Base-by-base conservation (phyloP, 495 filamentous ascomycete genomes). In the Aspergillus affinis region DNA sequence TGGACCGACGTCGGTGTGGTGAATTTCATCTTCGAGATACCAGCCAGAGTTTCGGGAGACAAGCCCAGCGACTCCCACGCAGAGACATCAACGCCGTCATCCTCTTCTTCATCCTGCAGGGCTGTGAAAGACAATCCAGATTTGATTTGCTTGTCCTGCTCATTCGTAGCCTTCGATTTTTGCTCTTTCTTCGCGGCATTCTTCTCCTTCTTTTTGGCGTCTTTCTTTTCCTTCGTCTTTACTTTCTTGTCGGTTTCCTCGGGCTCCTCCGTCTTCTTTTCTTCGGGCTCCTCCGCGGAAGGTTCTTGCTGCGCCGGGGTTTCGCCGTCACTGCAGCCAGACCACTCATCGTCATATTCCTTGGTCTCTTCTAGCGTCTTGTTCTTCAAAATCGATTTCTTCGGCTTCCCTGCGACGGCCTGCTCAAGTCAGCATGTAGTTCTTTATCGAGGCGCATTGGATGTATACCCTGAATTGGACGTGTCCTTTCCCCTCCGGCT, bases 1-100 rank as follows among this genome's bases (percentile, higher is more conserved):
- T 97, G 91, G 58, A 98, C 93, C 0, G 85, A 68, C 0, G 91
- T 96, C 7, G 94, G 94, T n/a, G 82, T 83, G 27, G 76, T 61
- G 66, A 97, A 97, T 29, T 84, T 86, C 58, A 96, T 69, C 61
- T 87, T 88, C 1, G 91, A 86, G 8, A 98, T 73, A n/a, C 90
- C 82, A 1, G 85, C 82, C 4, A 94, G 76, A 4, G 87, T 84
- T 21, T 83, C 78, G 2, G 85, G 72, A 0, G 90, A 92, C 0
- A 98, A 79, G 9, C 85, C 78, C 2, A 98, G 75, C 1, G 77
- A 69, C 20, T 83, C 75, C 93, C 93, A 98, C 13, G 84, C 87
- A 2, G 91, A 91, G 3, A 95, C 73, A 54, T 77, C 72, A 2
- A 71, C 72, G 41, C 72, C 69, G 66, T 83, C 68, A 60, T 80